These are phyloP conservation scores for Colletotrichum sp. DNA, from an alignment of 2,329 filamentous ascomycete species.

Conservation along the genomic window DNA sequence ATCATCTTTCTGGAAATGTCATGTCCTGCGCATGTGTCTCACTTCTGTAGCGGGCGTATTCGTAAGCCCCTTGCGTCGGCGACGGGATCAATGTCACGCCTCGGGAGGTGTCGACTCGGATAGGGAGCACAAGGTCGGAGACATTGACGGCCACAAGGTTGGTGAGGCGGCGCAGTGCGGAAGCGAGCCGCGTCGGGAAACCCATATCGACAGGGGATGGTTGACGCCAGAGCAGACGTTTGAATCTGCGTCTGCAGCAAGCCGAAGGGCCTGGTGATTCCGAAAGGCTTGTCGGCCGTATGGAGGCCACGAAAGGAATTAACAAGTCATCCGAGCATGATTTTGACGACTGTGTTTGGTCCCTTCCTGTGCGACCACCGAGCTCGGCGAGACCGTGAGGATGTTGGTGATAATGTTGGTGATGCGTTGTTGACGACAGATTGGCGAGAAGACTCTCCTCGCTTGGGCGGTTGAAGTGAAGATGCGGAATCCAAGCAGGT, in stretches of 20 bases:
- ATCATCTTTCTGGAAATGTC: background rate
- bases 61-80: background rate
- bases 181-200: background rate
- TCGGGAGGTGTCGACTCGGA: background rate
- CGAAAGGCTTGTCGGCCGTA: background rate
- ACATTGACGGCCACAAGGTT: background rate
- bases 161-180: background rate
- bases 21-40: background rate
- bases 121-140: background rate
- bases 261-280: background rate
- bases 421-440: background rate
- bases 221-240: background rate
- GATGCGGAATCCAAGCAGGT: background rate
- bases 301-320: background rate
- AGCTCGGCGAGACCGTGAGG: background rate
- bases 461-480: background rate
- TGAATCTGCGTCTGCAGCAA: background rate
- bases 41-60: background rate
- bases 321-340: background rate
- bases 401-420: background rate
- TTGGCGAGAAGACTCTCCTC: background rate
- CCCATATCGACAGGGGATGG: background rate
- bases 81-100: background rate
- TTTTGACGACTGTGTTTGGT: background rate
- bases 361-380: background rate